Conservation (phyloP, 805 yeast genomes). For the Millerozyma miso region DNA sequence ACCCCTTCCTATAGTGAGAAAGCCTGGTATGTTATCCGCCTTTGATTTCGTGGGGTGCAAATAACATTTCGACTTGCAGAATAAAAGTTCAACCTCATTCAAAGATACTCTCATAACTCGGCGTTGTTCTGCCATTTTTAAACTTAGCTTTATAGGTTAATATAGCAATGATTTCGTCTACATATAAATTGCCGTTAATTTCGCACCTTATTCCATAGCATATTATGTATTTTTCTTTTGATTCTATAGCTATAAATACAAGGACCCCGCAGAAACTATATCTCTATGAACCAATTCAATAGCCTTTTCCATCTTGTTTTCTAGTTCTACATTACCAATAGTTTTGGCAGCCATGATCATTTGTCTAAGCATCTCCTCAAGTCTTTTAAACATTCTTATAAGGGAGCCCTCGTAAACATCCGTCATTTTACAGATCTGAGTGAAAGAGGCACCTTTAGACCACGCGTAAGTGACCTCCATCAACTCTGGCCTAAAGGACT, state of each 20-base stretch:
- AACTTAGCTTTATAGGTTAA: too few species aligned
- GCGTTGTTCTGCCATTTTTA: background rate
- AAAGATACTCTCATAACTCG: conserved; percentile 3
- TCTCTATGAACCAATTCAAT: conserved; percentile 88
- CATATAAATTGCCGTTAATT: too few species aligned
- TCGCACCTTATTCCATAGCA: background rate
- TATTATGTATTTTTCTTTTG: background rate
- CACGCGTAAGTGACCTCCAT: conserved; percentile 97
- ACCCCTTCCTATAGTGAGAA: conserved; percentile 59
- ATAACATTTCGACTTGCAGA: conserved; percentile 66
- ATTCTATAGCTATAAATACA: conserved; percentile 50
- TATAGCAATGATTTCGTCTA: too few species aligned
- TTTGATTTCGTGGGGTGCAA: conserved; percentile 77
- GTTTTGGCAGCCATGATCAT: conserved; percentile 88
- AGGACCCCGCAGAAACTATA: conserved; percentile 92
- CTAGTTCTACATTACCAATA: conserved; percentile 84
- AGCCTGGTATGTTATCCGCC: conserved; percentile 78
- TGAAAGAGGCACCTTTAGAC: conserved; percentile 95
- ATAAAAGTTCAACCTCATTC: conserved; percentile 45
- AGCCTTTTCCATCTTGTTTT: conserved; percentile 84
- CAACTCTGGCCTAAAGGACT: conserved; percentile 83
- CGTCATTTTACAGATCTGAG: conserved; percentile 97
- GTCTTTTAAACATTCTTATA: conserved; percentile 89
- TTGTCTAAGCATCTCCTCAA: conserved; percentile 91
- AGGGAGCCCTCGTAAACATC: conserved; percentile 97